These are phyloP conservation scores for Xylariaceae sp. DNA, from an alignment of 2,329 filamentous ascomycete species.

Conservation along the genomic window DNA sequence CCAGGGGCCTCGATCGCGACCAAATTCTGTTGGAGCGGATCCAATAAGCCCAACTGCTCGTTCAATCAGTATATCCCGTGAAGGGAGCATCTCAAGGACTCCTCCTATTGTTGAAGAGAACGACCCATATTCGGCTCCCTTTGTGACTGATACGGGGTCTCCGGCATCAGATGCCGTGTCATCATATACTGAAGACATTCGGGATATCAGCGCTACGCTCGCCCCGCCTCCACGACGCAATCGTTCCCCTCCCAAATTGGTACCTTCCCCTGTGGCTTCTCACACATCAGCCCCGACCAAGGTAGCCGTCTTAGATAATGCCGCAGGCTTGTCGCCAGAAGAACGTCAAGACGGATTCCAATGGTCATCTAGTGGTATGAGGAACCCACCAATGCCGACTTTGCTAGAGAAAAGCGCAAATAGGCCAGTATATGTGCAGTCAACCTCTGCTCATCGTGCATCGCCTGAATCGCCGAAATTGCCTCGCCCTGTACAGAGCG, in stretches of 20 bases:
- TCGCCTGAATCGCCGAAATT: constrained; percentile 40
- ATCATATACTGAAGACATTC: constrained; percentile 20
- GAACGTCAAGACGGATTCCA: constrained; percentile 34
- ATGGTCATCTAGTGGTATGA: constrained; percentile 29
- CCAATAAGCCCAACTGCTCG: constrained; percentile 39
- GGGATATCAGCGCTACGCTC: constrained; percentile 17
- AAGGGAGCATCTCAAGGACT: constrained; percentile 47
- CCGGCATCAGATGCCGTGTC: constrained; percentile 23
- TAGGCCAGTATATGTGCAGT: constrained; percentile 31
- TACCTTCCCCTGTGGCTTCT: constrained; percentile 11
- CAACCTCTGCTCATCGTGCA: constrained; percentile 25
- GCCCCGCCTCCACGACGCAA: constrained; percentile 31
- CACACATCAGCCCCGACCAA: constrained; percentile 30
- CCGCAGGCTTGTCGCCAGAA: constrained; percentile 22
- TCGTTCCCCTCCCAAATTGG: constrained; percentile 28
- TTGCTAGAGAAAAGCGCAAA: constrained; percentile 40
- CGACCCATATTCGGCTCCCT: constrained; percentile 15
- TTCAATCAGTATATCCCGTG: constrained; percentile 48
- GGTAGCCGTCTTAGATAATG: constrained; percentile 30
- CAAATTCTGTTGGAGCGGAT: constrained; percentile 54
- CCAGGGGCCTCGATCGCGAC: constrained; percentile 56
- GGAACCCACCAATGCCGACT: constrained; percentile 38
- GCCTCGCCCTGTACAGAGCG: constrained; percentile 51
- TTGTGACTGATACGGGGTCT: constrained; percentile 25
- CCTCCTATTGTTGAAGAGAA: constrained; percentile 51